These are phyloP conservation scores for Rhizopus stolonifer DNA, from an alignment of 371 early-diverging fungal genomes.

Conservation along the genomic window DNA sequence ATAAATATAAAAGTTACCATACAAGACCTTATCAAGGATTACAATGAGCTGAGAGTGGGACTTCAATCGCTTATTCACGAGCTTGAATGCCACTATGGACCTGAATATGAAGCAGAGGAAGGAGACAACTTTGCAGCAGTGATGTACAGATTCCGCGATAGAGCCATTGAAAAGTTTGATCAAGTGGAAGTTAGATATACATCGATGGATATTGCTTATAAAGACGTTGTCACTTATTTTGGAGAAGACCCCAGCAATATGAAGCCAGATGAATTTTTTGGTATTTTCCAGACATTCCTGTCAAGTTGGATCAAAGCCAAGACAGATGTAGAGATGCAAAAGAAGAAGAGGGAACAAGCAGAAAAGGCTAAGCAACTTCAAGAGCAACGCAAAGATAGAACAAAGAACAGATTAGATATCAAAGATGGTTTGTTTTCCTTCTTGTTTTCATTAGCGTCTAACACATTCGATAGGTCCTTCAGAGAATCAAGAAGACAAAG, in stretches of 20 bases:
- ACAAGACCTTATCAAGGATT: conserved; percentile 56
- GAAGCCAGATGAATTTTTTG: conserved; percentile 90
- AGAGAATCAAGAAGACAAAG: conserved; percentile 68
- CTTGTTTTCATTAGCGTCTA: too few species aligned
- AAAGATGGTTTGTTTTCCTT: conserved; percentile 32
- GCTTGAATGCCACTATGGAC: conserved; percentile 41
- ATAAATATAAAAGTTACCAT: conserved; percentile 42
- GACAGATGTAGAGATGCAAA: conserved; percentile 31
- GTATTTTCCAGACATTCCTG: conserved; percentile 79
- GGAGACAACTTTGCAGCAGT: conserved; percentile 43
- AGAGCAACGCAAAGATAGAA: conserved; percentile 45
- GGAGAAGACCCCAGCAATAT: conserved; percentile 81
- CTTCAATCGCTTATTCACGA: conserved; percentile 51
- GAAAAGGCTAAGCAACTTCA: conserved; percentile 40
- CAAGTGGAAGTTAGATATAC: conserved; percentile 52
- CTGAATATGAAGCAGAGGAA: conserved; percentile 21
- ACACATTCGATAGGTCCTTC: conserved; percentile 29
- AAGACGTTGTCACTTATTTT: conserved; percentile 70
- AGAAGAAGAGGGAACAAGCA: conserved; percentile 37
- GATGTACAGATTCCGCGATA: conserved; percentile 55
- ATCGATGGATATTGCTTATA: conserved; percentile 66
- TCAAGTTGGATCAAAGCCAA: conserved; percentile 65
- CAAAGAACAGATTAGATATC: conserved; percentile 36
- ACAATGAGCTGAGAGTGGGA: conserved; percentile 59
- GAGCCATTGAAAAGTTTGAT: conserved; percentile 47